phyloP scores from a whole-genome alignment of 2,329 filamentous ascomycete genomes.

The Alternaria alternata region DNA sequence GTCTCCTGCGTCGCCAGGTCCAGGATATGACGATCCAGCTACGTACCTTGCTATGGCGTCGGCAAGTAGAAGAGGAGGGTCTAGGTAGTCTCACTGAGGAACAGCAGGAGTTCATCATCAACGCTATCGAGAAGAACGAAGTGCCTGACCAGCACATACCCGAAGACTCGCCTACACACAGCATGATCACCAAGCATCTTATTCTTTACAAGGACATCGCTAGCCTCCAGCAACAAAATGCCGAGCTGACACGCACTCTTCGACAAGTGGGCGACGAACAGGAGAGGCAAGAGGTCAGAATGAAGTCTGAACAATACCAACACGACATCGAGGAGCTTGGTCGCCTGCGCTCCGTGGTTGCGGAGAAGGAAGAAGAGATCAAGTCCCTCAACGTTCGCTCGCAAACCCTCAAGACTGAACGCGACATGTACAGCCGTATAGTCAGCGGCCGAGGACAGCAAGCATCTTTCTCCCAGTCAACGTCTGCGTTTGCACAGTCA shows the following conservation, averaged over 20 bases:
- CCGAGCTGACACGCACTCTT: slow-evolving; percentile 81
- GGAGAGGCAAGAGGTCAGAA: slow-evolving; percentile 86
- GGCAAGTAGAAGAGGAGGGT: slow-evolving; percentile 83
- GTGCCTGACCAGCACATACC: slow-evolving; percentile 69
- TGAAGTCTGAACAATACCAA: slow-evolving; percentile 62
- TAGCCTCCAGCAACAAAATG: slow-evolving; percentile 87
- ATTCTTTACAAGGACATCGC: slow-evolving; percentile 86
- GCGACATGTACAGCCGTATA: slow-evolving; percentile 97
- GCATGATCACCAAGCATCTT: slow-evolving; percentile 88
- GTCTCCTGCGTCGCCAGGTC: slow-evolving; percentile 84
- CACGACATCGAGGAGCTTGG: slow-evolving; percentile 74
- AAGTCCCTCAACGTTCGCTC: slow-evolving; percentile 81
- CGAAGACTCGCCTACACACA: slow-evolving; percentile 83
- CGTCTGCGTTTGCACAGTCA: slow-evolving; percentile 31
- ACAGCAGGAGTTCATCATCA: slow-evolving; percentile 78
- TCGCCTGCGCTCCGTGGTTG: slow-evolving; percentile 74
- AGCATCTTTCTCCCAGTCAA: slow-evolving; percentile 51
- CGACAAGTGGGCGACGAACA: slow-evolving; percentile 86
- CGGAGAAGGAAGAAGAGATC: slow-evolving; percentile 84
- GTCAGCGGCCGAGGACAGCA: slow-evolving; percentile 76
- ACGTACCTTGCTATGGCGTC: slow-evolving; percentile 87
- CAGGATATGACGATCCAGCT: slow-evolving; percentile 90
- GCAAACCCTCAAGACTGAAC: slow-evolving; percentile 92
- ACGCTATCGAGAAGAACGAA: slow-evolving; percentile 74
- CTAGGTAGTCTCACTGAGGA: slow-evolving; percentile 73